Percentiles rank a stretch among this genome's conserved stretches.
Conservation (phyloP, 2,329 filamentous ascomycete genomes). For the Epichloe sibirici region DNA sequence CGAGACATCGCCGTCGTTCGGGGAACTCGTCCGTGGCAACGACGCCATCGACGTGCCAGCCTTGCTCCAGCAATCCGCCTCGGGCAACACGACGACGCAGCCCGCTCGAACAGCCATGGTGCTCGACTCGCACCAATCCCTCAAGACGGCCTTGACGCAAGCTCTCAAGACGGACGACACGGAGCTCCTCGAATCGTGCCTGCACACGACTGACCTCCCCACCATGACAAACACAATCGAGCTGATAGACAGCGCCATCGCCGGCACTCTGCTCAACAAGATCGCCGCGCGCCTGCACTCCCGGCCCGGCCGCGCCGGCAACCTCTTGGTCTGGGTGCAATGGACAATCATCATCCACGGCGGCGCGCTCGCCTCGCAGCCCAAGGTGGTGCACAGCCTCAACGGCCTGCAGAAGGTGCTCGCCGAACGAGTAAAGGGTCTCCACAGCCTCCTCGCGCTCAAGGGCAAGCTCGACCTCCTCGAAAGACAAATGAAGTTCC, state of each 20-base stretch:
- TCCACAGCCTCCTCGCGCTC: slow-evolving; percentile 71
- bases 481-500: slow-evolving; percentile 74
- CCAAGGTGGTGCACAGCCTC: slow-evolving; percentile 69
- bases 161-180: slow-evolving; percentile 86
- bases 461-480: slow-evolving; percentile 96
- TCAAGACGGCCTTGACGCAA: slow-evolving; percentile 87
- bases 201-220: slow-evolving; percentile 63
- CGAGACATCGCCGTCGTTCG: slow-evolving; percentile 58
- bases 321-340: slow-evolving; percentile 89
- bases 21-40: slow-evolving; percentile 66
- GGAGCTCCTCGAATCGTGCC: slow-evolving; percentile 80
- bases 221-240: slow-evolving; percentile 85
- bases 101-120: slow-evolving; percentile 37
- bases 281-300: slow-evolving; percentile 79
- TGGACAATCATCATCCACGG: slow-evolving; percentile 90
- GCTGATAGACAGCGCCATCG: slow-evolving; percentile 74
- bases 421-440: slow-evolving; percentile 69
- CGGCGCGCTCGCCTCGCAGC: slow-evolving; percentile 75
- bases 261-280: slow-evolving; percentile 65
- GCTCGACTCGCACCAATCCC: slow-evolving; percentile 61
- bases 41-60: slow-evolving; percentile 67
- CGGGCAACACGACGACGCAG: slow-evolving; percentile 23
- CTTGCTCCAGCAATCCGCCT: slow-evolving; percentile 33
- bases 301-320: slow-evolving; percentile 77
- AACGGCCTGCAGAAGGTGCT: slow-evolving; percentile 74